These are phyloP conservation scores for Baudoinia panamericana DNA, from an alignment of 495 filamentous ascomycete species.

Conservation along the genomic window DNA sequence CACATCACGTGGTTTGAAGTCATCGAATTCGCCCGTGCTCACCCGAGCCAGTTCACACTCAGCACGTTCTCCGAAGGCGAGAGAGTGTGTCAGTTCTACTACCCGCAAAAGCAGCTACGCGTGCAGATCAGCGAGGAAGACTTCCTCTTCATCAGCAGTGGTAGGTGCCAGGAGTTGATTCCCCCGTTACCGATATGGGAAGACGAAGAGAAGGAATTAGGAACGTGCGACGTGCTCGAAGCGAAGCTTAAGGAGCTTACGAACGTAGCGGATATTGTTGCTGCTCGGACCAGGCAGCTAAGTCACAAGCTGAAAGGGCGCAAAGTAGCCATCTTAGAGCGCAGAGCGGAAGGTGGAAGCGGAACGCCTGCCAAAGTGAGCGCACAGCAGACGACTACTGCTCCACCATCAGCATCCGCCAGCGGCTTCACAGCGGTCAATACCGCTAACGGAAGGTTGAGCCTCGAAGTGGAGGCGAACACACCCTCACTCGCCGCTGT, in stretches of 20 bases:
- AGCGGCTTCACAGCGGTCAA: conserved; percentile 50
- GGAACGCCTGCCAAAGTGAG: conserved; percentile 21
- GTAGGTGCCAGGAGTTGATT: conserved; percentile 70
- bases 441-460: background rate
- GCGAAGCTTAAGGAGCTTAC: conserved; percentile 59
- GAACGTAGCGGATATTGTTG: conserved; percentile 66
- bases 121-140: conserved; percentile 84
- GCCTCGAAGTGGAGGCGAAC: background rate
- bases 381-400: conserved; percentile 23
- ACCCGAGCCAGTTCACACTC: conserved; percentile 66
- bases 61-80: conserved; percentile 52
- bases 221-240: conserved; percentile 70
- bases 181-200: conserved; percentile 71
- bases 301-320: conserved; percentile 67
- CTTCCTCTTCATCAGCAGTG: conserved; percentile 65
- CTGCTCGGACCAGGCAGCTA: conserved; percentile 64
- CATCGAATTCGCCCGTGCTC: conserved; percentile 67
- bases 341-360: conserved; percentile 27
- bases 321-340: conserved; percentile 30
- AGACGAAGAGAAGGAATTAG: conserved; percentile 75
- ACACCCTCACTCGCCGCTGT: conserved; percentile 10
- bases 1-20: conserved; percentile 67
- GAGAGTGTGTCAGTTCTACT: conserved; percentile 62
- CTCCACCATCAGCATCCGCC: conserved; percentile 20
- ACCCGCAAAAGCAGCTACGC: conserved; percentile 53